Base-by-base conservation (phyloP, 1,284 basidiomycete species). In the Cryptococcus sp. region DNA sequence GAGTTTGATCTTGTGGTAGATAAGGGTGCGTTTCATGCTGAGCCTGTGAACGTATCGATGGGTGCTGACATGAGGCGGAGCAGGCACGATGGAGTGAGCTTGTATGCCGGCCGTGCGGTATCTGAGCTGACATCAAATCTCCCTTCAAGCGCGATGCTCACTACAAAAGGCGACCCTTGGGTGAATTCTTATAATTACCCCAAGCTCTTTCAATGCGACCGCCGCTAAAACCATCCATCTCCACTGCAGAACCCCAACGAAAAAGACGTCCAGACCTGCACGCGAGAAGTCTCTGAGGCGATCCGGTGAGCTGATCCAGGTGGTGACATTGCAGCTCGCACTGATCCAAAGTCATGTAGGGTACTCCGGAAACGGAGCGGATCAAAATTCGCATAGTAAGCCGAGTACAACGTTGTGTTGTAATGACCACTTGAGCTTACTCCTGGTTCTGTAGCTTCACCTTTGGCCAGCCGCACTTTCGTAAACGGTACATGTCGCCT, bases 381-480 rank as follows among this genome's bases (percentile, higher is more conserved):
- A 1, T 88, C 89, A 0, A 73, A 81, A 33, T 91, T 93, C 75
- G 77, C 92, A 53, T 93, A 93, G 75, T 77, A 53, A 55, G 43
- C 48, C 39, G 53, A 39, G 46, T 15, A 5, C 48, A 53, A 13
- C 24, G 4, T 45, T 18, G 40, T 24, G 15, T 38, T 12, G 42
- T 12, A 18, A 21, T 9, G 1, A 15, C 20, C 37, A 38, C n/a
- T 16, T 15, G 4, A 23, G 18, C 36, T 23, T 36, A 52, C 11
- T 47, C 40, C 36, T n/a, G 44, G 9, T 9, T 33, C 39, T 37
- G 15, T 53, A 76, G 74, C 77, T 79, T 92, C 56, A 93, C 91
- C 1, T 92, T 93, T 64, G 91, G 90, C 4, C 91, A 94, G 70
- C 91, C 91, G 0, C 91, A 95, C 72, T 94, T 94, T 75, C 85